Percentiles rank a stretch among this genome's conserved stretches.
Evolutionary conservation across 345 rosid genomes (phyloP).

Genomic region (Streptanthus diversifolius): DNA sequence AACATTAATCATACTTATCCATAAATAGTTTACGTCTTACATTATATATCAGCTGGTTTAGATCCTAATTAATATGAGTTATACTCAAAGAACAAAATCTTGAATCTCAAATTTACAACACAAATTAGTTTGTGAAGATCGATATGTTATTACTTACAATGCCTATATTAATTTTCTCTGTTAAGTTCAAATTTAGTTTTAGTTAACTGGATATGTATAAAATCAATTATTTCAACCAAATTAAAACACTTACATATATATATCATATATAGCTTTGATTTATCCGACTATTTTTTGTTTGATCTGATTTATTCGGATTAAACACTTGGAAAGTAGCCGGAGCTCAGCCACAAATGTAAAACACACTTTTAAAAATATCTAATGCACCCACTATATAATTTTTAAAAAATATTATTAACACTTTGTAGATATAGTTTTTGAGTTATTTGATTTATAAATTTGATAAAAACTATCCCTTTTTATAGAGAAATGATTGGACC

Average conservation of each 20-base stretch:
- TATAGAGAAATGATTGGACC: background rate
- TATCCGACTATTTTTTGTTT: no score
- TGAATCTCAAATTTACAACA: background rate
- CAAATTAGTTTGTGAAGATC: background rate
- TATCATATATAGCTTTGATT: no score
- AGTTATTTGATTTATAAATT: background rate
- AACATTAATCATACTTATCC: constrained; percentile 11
- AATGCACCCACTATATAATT: no score
- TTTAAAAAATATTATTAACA: no score
- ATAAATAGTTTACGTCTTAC: background rate
- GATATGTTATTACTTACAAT: background rate
- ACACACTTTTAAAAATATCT: no score
- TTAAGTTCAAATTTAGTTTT: background rate
- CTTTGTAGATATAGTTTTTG: background rate
- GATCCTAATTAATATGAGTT: background rate
- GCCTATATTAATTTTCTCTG: background rate
- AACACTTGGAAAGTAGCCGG: no score
- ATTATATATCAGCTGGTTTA: background rate
- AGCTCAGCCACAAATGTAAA: background rate
- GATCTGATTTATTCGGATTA: no score
- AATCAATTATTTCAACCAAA: no score
- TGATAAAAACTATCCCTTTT: background rate
- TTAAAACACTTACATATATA: no score
- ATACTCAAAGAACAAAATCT: background rate
- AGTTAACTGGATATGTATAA: no score